Conservation (phyloP, 768 basidiomycete genomes). For the Gyrodon lividus region DNA sequence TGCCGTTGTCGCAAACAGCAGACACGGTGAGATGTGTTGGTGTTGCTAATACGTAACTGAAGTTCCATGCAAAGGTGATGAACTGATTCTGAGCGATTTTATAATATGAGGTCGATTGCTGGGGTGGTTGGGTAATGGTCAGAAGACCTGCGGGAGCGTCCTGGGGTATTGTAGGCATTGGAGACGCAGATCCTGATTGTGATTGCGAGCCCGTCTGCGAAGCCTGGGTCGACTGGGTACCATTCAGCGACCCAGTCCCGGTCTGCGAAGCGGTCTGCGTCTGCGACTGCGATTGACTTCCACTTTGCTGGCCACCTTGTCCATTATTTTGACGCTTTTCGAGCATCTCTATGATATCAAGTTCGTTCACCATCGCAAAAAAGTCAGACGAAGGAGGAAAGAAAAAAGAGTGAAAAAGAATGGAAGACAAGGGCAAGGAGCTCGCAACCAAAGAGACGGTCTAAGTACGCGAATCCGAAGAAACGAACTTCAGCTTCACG, state of each 20-base stretch:
- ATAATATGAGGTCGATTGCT: conserved; percentile 80
- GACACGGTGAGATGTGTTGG: conserved; percentile 78
- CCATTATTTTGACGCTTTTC: conserved; percentile 10
- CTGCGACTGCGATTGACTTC: background rate
- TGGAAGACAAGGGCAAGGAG: background rate
- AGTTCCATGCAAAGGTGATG: conserved; percentile 92
- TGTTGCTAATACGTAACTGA: conserved; percentile 67
- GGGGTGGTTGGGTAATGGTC: conserved; percentile 77
- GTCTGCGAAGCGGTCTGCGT: conserved; percentile 6
- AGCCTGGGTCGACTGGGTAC: background rate
- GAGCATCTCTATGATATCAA: background rate
- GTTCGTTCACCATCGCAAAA: background rate
- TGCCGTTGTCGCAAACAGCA: conserved; percentile 82
- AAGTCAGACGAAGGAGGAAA: conserved; percentile 1
- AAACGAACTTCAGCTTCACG: conserved; percentile 3
- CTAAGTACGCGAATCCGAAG: background rate
- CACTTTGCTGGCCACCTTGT: no score
- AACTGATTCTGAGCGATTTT: conserved; percentile 74
- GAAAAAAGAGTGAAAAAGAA: conserved; percentile 1
- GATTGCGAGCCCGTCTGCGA: conserved; percentile 7
- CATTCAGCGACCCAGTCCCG: no score
- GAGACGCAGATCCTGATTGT: conserved; percentile 4
- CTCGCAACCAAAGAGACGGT: background rate
- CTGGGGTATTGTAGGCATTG: conserved; percentile 41
- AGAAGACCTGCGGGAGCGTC: conserved; percentile 63